Evolutionary conservation across 2,329 filamentous ascomycete species (phyloP).

Genomic region (Pseudogymnoascus sp.): DNA sequence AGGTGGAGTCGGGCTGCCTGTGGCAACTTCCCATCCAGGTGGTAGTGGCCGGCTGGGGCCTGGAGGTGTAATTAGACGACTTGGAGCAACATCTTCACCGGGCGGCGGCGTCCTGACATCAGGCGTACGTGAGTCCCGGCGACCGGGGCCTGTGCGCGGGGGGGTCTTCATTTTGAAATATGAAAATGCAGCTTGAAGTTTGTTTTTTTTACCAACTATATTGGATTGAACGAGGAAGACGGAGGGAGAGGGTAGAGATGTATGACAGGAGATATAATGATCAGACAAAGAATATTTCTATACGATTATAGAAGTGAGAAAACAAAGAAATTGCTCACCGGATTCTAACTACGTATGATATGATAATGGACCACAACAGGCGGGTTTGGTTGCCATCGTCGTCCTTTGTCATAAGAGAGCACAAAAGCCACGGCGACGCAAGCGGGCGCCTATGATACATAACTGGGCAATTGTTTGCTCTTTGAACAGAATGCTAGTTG

Average conservation of each 20-base stretch:
- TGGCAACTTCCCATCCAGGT: not conserved
- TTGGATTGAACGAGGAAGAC: not conserved
- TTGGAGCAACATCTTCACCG: not conserved
- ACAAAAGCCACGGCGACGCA: not conserved
- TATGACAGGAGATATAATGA: not conserved
- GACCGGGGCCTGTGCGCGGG: not conserved
- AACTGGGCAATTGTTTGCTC: not conserved
- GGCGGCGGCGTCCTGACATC: not conserved
- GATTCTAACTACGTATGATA: not conserved
- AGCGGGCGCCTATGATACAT: not conserved
- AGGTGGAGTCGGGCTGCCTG: not conserved
- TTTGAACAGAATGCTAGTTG: not conserved
- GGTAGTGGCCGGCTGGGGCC: not conserved
- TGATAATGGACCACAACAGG: not conserved
- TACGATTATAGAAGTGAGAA: not conserved
- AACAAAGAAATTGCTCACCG: not conserved
- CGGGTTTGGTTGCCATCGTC: not conserved
- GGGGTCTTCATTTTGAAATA: not conserved
- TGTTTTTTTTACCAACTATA: not conserved
- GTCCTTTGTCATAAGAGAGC: not conserved
- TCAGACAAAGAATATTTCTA: not conserved
- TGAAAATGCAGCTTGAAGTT: not conserved
- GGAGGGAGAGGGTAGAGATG: not conserved
- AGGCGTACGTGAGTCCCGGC: not conserved
- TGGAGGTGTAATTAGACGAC: not conserved